Base-by-base conservation (phyloP, 495 filamentous ascomycete species). In the Aspergillus asperescens region DNA sequence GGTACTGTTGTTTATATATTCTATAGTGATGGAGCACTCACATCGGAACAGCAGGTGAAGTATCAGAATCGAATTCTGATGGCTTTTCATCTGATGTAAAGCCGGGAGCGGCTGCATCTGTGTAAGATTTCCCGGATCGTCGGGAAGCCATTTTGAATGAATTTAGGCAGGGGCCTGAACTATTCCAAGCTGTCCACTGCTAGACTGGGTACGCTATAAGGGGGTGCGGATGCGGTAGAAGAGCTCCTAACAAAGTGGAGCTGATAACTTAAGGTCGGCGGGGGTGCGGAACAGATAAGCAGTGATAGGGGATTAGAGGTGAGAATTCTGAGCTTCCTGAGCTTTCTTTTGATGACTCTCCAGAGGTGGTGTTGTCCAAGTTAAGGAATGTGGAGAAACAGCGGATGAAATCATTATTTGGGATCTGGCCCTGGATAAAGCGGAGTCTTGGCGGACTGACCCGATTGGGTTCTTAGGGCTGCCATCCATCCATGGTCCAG, bases 1-100 rank as follows among this genome's bases (percentile, higher is more conserved):
- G n/a, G n/a, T n/a, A n/a, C n/a, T n/a, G n/a, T n/a, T n/a, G n/a
- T n/a, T n/a, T n/a, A n/a, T n/a, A n/a, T n/a, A n/a, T n/a, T n/a
- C n/a, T n/a, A n/a, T n/a, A n/a, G n/a, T n/a, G 37, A 18, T 18
- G n/a, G 25, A 34, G 19, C 9, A 77, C 82, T 66, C 72, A 91
- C 87, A 76, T 75, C 31, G 89, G 87, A 28, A 94, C 87, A 29
- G 84, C 86, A 38, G 87, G 82, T 13, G 85, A 61, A 31, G 74
- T 73, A 52, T 77, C 69, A 7, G 77, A 78, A 37, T 58, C 58
- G 19, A 49, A 27, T 13, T 42, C 42, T 50, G 56, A 13, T n/a
- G 32, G 22, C n/a, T 27, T 49, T n/a, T 39, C 52, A 19, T 52
- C 58, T 24, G 62, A 24, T n/a, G 59, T 19, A 18, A 67, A 57